phyloP scores from a whole-genome alignment of 805 yeast species.

The Ogataea methylovora region DNA sequence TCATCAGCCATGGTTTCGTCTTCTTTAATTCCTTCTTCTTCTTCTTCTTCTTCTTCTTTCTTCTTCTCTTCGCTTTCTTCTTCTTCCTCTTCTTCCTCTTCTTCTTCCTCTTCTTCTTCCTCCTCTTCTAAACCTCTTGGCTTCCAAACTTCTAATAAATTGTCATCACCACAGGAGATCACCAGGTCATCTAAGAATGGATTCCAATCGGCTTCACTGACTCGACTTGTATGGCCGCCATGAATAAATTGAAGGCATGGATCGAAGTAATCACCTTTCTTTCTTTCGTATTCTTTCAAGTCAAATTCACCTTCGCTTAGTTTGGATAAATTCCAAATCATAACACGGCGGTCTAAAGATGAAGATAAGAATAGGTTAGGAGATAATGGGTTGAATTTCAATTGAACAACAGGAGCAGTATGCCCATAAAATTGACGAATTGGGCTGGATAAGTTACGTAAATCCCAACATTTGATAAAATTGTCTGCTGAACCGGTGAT shows the following conservation, averaged over 20 bases:
- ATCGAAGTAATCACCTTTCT: constrained; percentile 50
- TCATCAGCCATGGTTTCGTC: background rate
- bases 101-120: constrained; percentile 34
- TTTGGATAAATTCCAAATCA: constrained; percentile 65
- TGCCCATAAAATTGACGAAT: constrained; percentile 66
- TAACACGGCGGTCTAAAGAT: constrained; percentile 59
- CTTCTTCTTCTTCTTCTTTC: constrained; percentile 1
- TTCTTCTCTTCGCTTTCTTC: background rate
- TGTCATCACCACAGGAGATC: constrained; percentile 71
- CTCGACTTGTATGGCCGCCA: constrained; percentile 76
- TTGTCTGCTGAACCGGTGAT: constrained; percentile 79
- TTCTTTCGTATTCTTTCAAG: constrained; percentile 45
- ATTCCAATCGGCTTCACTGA: constrained; percentile 64
- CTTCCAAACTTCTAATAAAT: constrained; percentile 69
- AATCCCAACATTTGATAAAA: constrained; percentile 67
- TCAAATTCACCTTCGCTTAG: constrained; percentile 50
- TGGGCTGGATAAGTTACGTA: constrained; percentile 53
- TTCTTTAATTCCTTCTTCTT: background rate
- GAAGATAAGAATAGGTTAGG: constrained; percentile 50
- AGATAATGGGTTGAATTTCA: constrained; percentile 43
- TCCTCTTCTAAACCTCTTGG: constrained; percentile 39
- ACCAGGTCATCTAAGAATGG: constrained; percentile 50
- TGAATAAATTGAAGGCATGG: constrained; percentile 76
- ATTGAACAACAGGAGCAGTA: constrained; percentile 43
- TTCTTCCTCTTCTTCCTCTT: constrained; percentile 11